Base-by-base conservation (phyloP, 2,329 filamentous ascomycete genomes). In the Claviceps sp. region DNA sequence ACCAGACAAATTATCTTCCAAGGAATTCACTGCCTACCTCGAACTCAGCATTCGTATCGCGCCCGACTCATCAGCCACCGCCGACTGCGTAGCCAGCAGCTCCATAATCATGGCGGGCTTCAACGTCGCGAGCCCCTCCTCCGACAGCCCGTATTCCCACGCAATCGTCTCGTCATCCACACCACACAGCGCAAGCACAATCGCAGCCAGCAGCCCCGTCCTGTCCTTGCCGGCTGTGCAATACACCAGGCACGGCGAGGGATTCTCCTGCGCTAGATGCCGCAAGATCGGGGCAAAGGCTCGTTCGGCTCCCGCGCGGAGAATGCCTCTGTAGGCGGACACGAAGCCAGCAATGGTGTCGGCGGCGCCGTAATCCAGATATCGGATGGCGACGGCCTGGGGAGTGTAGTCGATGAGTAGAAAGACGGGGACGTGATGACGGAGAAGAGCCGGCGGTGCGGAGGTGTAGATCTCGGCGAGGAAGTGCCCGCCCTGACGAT, bases 191-290 rank as follows among this genome's bases (percentile, higher is more conserved):
- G 76, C 68, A 41, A 88, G 71, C 8, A 89, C 63, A 42, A 90
- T 59, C 3, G 83, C 85, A 48, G 79, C 77, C 45, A 88, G 67
- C 4, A 89, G 74, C 2, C 86, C 86, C 0, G 86, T 89, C 44
- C 86, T 74, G 63, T 90, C 86, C 66, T 90, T 90, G 13, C 86
- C 86, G 0, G 83, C 84, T 0, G 84, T 86, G 65, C 86, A 89
- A 61, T 90, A 85, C 7, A 88, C 70, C 6, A 88, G 69, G 9
- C 84, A 66, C 7, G 82, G 79, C 1, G 68, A 56, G 2, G 67
- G 59, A 2, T 71, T 62, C 4, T 61, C 57, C 18, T 59, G 56
- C 60, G 77, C 64, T 7, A 88, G 68, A 58, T 86, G 77, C 16
- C 66, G 62, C 41, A 88, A 71, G 45, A 77, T 70, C 1, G 65